A percentile compares a stretch with the other conserved stretches of the same genome.
Conservation (phyloP, 2,329 filamentous ascomycete genomes). For the Gnomoniopsis smithogilvyi region DNA sequence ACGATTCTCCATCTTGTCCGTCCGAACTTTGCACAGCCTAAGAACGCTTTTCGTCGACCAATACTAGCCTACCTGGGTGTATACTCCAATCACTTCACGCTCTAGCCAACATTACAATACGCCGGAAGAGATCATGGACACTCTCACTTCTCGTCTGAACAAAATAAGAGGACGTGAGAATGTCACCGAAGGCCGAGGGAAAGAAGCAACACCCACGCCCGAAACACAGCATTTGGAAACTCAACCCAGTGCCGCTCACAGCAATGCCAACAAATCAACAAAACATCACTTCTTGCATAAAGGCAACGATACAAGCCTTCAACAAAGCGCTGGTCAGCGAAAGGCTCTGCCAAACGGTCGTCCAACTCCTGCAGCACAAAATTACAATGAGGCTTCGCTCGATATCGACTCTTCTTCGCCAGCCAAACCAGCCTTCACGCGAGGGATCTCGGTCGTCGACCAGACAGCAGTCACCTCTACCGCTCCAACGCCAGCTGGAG, state of each 20-base stretch:
- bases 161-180: background rate
- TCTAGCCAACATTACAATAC: background rate
- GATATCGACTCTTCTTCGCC: background rate
- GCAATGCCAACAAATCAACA: background rate
- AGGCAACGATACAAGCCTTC: background rate
- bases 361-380: background rate
- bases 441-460: constrained; percentile 13
- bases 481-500: constrained; percentile 9
- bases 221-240: background rate
- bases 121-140: background rate
- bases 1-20: no score
- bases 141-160: background rate
- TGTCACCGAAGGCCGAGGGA: background rate
- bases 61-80: no score
- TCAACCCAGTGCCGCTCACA: background rate
- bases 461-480: constrained; percentile 13
- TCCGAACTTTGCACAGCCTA: no score
- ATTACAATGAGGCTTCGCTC: constrained; percentile 11
- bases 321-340: background rate
- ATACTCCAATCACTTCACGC: no score
- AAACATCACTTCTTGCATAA: no score
- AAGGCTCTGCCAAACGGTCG: background rate
- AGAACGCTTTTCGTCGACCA: no score
- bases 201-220: background rate
- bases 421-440: constrained; percentile 9